Percentiles rank a stretch among this genome's conserved stretches.
Evolutionary conservation across 306 rosid genomes (phyloP).

Genomic region (Canavalia ensiformis): DNA sequence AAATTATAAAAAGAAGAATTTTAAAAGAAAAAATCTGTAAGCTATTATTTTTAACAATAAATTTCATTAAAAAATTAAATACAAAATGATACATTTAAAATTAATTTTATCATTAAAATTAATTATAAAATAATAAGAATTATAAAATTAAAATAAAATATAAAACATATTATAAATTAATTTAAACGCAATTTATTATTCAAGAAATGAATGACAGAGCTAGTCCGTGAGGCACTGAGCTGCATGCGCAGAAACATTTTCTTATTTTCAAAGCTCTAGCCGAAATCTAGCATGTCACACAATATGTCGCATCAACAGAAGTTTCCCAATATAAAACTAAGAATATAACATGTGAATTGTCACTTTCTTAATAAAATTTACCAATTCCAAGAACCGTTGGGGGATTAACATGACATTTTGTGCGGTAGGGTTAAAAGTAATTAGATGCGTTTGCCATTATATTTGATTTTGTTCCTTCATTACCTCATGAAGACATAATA

Average conservation of each 20-base stretch:
- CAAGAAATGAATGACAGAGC: background rate
- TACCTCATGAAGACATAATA: background rate
- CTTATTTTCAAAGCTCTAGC: background rate
- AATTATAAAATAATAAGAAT: too few relatives aligned
- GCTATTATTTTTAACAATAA: too few relatives aligned
- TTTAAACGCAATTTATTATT: background rate
- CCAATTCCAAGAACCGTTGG: background rate
- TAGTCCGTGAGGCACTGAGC: background rate
- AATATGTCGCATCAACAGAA: constrained; percentile 4
- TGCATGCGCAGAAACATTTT: background rate
- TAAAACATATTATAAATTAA: too few relatives aligned
- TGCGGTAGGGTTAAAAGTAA: background rate
- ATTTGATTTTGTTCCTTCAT: background rate
- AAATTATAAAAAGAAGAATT: too few relatives aligned
- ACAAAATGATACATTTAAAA: too few relatives aligned
- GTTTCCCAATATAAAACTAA: background rate
- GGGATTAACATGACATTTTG: background rate
- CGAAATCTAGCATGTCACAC: constrained; percentile 2
- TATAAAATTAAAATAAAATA: too few relatives aligned
- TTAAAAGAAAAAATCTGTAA: too few relatives aligned
- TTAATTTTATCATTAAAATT: too few relatives aligned
- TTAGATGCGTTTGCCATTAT: background rate
- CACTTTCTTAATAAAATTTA: constrained; percentile 6
- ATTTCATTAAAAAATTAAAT: too few relatives aligned
- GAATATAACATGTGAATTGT: constrained; percentile 10